These are phyloP conservation scores for Aureobasidium namibiae DNA, from an alignment of 2,329 filamentous ascomycete genomes.

Conservation along the genomic window DNA sequence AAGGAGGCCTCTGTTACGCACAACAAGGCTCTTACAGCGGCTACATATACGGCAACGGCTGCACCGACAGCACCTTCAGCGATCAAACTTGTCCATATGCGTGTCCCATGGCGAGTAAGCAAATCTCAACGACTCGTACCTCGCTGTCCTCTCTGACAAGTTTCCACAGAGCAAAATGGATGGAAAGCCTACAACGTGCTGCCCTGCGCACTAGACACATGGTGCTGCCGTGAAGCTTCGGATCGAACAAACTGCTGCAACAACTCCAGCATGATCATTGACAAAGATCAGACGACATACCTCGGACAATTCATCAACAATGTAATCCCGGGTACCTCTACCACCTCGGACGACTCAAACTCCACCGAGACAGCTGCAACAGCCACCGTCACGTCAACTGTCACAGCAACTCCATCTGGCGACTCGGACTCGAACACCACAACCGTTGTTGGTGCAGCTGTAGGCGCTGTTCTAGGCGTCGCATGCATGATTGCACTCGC, in stretches of 20 bases:
- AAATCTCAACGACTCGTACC: background rate
- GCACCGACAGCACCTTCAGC: background rate
- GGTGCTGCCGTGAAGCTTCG: background rate
- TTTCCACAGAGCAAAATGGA: background rate
- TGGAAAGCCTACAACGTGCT: conserved; percentile 5
- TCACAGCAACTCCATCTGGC: background rate
- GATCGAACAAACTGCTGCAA: background rate
- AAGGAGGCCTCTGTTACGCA: conserved; percentile 5
- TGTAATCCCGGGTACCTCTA: background rate
- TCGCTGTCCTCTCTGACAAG: background rate
- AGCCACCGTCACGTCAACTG: conserved; percentile 2
- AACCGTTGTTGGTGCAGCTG: conserved; percentile 6
- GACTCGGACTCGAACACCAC: background rate
- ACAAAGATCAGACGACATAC: background rate
- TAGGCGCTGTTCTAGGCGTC: conserved; percentile 3
- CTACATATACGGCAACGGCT: conserved; percentile 7
- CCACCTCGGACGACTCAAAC: background rate
- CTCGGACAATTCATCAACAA: background rate
- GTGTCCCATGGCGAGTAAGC: background rate
- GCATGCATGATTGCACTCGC: conserved; percentile 1
- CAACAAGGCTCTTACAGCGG: background rate
- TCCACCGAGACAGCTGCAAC: background rate
- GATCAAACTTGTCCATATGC: background rate
- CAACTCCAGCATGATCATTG: background rate
- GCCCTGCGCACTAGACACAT: background rate